Conservation (phyloP, 2,329 filamentous ascomycete genomes). For the Rutstroemia sp. region DNA sequence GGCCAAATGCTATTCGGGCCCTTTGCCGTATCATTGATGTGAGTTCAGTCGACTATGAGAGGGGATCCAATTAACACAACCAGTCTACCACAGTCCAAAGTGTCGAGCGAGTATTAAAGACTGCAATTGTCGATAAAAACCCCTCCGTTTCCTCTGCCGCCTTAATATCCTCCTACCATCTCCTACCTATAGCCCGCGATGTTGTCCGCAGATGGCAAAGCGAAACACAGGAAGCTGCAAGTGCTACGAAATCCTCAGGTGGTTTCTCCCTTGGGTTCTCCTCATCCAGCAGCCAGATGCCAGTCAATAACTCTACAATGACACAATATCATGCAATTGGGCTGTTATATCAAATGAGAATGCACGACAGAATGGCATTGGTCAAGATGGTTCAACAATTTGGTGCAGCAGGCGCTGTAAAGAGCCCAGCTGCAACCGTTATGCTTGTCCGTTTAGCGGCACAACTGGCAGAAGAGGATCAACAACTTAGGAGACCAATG, state of each 20-base stretch:
- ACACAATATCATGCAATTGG: constrained; percentile 98
- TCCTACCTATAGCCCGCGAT: constrained; percentile 90
- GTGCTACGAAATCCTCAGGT: constrained; percentile 77
- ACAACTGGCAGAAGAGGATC: constrained; percentile 89
- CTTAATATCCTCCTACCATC: constrained; percentile 93
- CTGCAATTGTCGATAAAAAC: constrained; percentile 97
- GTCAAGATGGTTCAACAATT: constrained; percentile 99
- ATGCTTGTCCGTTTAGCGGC: constrained; percentile 89
- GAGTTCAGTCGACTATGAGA: constrained; percentile 32
- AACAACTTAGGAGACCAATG: constrained; percentile 86
- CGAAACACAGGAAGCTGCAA: constrained; percentile 94
- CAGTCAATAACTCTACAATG: constrained; percentile 94
- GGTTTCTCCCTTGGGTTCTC: constrained; percentile 90
- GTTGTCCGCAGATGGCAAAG: constrained; percentile 97
- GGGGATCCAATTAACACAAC: constrained; percentile 20
- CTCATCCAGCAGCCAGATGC: constrained; percentile 64
- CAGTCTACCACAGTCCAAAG: constrained; percentile 92
- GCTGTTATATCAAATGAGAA: constrained; percentile 93
- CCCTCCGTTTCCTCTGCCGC: constrained; percentile 95
- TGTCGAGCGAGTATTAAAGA: constrained; percentile 98
- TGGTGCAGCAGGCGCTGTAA: constrained; percentile 80
- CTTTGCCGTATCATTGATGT: constrained; percentile 96
- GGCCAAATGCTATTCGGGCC: constrained; percentile 92
- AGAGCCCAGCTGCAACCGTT: constrained; percentile 87
- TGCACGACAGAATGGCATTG: constrained; percentile 93